A percentile compares a stretch with the other conserved stretches of the same genome.
Conservation (phyloP, 306 rosid genomes). For the Fragaria ananassa region DNA sequence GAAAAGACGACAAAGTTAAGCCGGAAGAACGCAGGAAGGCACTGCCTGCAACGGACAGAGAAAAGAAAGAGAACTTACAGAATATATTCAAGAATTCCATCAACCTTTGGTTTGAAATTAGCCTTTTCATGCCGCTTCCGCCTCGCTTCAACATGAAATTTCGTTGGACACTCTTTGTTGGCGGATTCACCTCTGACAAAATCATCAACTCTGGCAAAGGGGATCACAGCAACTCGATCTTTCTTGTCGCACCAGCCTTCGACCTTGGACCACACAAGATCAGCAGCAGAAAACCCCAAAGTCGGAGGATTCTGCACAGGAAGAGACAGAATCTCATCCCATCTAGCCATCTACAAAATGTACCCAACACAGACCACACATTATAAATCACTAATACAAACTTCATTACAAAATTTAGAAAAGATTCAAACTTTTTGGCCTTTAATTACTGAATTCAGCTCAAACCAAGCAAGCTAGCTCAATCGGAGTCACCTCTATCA, state of each 20-base stretch:
- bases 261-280: slow-evolving; percentile 81
- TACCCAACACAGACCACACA: slow-evolving; percentile 6
- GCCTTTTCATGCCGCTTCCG: slow-evolving; percentile 48
- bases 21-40: slow-evolving; percentile 6
- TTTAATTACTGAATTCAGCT: not conserved
- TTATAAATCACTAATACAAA: not conserved
- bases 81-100: slow-evolving; percentile 87
- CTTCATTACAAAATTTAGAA: not conserved
- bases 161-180: slow-evolving; percentile 74
- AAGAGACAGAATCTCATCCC: slow-evolving; percentile 91
- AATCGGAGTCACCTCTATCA: not conserved
- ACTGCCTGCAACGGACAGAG: not conserved
- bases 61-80: slow-evolving; percentile 50
- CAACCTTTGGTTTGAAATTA: slow-evolving; percentile 79
- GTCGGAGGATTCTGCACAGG: slow-evolving; percentile 90
- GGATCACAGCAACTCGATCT: slow-evolving; percentile 80
- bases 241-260: slow-evolving; percentile 90
- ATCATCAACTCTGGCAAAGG: slow-evolving; percentile 83
- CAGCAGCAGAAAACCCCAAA: slow-evolving; percentile 65
- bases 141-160: slow-evolving; percentile 90
- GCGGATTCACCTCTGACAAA: slow-evolving; percentile 85
- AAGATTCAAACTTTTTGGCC: not conserved
- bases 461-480: not conserved
- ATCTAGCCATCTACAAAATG: slow-evolving; percentile 62
- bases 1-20: slow-evolving; percentile 16